phyloP scores from a whole-genome alignment of 306 rosid genomes.

The Heteromeles arbutifolia region DNA sequence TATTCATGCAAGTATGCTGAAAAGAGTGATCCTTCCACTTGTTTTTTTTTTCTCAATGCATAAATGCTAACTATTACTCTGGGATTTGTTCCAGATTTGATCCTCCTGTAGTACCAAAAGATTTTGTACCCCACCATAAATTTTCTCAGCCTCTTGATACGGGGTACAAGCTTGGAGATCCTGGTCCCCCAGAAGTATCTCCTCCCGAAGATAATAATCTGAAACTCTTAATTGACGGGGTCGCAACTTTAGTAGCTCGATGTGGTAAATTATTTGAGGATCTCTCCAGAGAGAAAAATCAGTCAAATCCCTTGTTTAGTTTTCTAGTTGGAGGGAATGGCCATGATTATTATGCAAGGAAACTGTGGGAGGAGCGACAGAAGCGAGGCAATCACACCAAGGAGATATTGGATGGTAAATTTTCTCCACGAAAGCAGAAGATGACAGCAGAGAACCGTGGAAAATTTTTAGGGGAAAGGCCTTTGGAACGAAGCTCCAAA shows the following conservation, averaged over 20 bases:
- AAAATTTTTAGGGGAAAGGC: conserved; percentile 75
- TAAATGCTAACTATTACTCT: conserved; percentile 18
- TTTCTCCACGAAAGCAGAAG: conserved; percentile 38
- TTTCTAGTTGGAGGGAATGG: conserved; percentile 91
- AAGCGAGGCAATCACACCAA: conserved; percentile 51
- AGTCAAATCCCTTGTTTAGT: conserved; percentile 73
- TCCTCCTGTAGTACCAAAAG: conserved; percentile 76
- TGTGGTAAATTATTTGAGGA: conserved; percentile 95
- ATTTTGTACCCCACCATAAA: conserved; percentile 66
- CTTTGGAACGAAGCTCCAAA: conserved; percentile 61
- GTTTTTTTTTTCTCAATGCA: not conserved
- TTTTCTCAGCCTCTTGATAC: conserved; percentile 71
- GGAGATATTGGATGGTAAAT: conserved; percentile 48
- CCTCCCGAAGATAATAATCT: conserved; percentile 78
- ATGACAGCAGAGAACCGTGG: conserved; percentile 90
- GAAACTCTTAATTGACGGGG: conserved; percentile 85
- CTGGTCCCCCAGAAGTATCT: conserved; percentile 62
- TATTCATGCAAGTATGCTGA: not conserved
- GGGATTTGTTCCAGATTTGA: conserved; percentile 47
- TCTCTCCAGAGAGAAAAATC: conserved; percentile 82
- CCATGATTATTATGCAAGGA: conserved; percentile 78
- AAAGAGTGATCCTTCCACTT: not conserved
- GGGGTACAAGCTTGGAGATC: conserved; percentile 47
- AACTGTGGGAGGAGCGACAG: conserved; percentile 84
- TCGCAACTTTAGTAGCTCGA: conserved; percentile 86